A percentile compares a stretch with the other conserved stretches of the same genome.
These are phyloP conservation scores for Aureobasidium sp. DNA, from an alignment of 2,329 filamentous ascomycete species.

Conservation along the genomic window DNA sequence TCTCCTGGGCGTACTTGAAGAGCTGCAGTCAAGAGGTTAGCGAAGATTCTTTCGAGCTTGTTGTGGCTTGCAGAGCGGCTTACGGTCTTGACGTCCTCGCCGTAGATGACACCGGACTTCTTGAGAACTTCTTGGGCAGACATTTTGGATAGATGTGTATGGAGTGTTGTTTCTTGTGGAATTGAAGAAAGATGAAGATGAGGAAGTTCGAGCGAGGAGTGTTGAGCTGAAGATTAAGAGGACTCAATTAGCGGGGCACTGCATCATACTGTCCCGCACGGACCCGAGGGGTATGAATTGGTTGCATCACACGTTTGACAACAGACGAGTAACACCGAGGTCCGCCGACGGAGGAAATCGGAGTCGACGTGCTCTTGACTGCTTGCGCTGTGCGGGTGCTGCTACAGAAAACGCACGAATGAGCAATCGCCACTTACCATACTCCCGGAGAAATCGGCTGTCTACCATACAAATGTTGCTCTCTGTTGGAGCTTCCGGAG, in stretches of 20 bases:
- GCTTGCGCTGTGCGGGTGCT: neutral
- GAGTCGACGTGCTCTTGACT: neutral
- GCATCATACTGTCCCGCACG: slow-evolving; percentile 15
- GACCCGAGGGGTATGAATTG: slow-evolving; percentile 11
- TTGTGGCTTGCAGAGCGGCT: neutral
- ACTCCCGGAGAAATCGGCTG: neutral
- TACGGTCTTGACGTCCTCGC: slow-evolving; percentile 27
- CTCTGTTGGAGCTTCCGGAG: neutral
- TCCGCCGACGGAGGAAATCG: slow-evolving; percentile 14
- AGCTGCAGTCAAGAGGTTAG: slow-evolving; percentile 41
- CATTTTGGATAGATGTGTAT: slow-evolving; percentile 18
- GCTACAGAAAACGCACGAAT: slow-evolving; percentile 12
- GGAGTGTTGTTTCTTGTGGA: neutral
- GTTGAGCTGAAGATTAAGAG: slow-evolving; percentile 16
- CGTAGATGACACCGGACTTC: slow-evolving; percentile 35
- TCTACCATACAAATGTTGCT: neutral
- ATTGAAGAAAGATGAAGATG: slow-evolving; percentile 14
- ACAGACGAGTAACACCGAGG: slow-evolving; percentile 11
- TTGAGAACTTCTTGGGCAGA: slow-evolving; percentile 19
- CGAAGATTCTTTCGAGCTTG: slow-evolving; percentile 7
- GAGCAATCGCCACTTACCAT: slow-evolving; percentile 10
- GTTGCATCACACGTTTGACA: slow-evolving; percentile 13
- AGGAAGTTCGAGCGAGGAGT: slow-evolving; percentile 14
- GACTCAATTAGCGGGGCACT: slow-evolving; percentile 15
- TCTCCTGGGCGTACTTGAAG: slow-evolving; percentile 84